phyloP scores from a whole-genome alignment of 352 stramenopile species.

The Pythium brachiatum region DNA sequence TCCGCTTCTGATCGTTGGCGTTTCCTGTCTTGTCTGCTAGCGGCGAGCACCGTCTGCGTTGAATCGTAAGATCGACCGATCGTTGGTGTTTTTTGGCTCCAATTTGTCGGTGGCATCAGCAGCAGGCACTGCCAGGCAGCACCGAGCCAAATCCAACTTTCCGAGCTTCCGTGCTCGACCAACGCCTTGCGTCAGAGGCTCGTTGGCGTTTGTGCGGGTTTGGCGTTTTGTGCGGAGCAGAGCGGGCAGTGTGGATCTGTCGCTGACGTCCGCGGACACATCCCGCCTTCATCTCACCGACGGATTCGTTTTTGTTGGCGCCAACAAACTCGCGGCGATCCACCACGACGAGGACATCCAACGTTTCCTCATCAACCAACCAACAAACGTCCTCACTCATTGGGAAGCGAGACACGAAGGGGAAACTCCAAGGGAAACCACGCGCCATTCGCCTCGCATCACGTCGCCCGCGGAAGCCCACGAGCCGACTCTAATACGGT shows the following conservation, averaged over 20 bases:
- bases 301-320: neutral
- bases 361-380: too few relatives aligned
- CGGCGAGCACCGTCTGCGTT: neutral
- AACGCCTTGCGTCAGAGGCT: neutral
- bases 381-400: neutral
- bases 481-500: neutral
- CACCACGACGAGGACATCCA: too few relatives aligned
- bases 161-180: neutral
- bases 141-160: neutral
- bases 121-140: too few relatives aligned
- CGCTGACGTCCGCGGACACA: neutral
- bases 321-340: neutral
- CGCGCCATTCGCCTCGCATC: neutral
- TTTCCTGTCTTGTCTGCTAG: neutral
- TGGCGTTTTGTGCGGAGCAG: neutral
- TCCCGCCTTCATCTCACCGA: neutral
- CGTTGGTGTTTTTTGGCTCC: constrained; percentile 1
- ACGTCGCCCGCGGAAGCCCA: neutral
- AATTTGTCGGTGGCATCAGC: neutral
- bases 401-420: neutral
- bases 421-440: neutral
- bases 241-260: constrained; percentile 1
- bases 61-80: constrained; percentile 6
- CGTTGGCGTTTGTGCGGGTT: neutral
- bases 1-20: constrained; percentile 2